Conservation (phyloP, 2,329 filamentous ascomycete genomes). For the Trichophyton schoenleinii region DNA sequence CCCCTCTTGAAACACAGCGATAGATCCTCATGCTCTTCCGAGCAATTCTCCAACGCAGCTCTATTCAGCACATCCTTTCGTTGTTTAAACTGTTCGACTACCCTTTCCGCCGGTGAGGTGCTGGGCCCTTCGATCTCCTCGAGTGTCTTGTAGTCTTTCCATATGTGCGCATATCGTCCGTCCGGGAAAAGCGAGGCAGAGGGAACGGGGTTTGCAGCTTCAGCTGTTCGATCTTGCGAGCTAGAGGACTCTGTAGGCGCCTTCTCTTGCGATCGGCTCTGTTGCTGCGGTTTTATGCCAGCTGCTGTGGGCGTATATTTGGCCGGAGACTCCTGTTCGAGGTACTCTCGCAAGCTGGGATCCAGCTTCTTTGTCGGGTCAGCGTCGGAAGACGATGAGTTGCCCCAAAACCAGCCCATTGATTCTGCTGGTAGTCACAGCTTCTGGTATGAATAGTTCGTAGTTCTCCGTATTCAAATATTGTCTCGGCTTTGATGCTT, state of each 20-base stretch:
- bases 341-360: slow-evolving; percentile 69
- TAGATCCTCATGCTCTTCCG: slow-evolving; percentile 71
- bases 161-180: slow-evolving; percentile 71
- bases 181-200: slow-evolving; percentile 52
- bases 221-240: slow-evolving; percentile 11
- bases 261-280: slow-evolving; percentile 13
- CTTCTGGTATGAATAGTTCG: background rate
- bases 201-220: slow-evolving; percentile 23
- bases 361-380: slow-evolving; percentile 64
- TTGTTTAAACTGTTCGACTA: slow-evolving; percentile 74
- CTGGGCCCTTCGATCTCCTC: slow-evolving; percentile 56
- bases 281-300: slow-evolving; percentile 14
- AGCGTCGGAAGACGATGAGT: slow-evolving; percentile 31
- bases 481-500: background rate
- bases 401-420: slow-evolving; percentile 56
- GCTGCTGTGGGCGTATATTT: slow-evolving; percentile 43
- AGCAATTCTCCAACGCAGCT: slow-evolving; percentile 86
- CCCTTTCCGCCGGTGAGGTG: slow-evolving; percentile 66
- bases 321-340: slow-evolving; percentile 67
- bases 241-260: slow-evolving; percentile 1
- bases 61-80: slow-evolving; percentile 64
- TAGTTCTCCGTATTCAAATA: background rate
- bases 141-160: slow-evolving; percentile 78
- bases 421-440: background rate
- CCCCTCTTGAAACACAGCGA: slow-evolving; percentile 70